Evolutionary conservation across 2,329 filamentous ascomycete species (phyloP).

Genomic region (Aspergillus thermomutatus): DNA sequence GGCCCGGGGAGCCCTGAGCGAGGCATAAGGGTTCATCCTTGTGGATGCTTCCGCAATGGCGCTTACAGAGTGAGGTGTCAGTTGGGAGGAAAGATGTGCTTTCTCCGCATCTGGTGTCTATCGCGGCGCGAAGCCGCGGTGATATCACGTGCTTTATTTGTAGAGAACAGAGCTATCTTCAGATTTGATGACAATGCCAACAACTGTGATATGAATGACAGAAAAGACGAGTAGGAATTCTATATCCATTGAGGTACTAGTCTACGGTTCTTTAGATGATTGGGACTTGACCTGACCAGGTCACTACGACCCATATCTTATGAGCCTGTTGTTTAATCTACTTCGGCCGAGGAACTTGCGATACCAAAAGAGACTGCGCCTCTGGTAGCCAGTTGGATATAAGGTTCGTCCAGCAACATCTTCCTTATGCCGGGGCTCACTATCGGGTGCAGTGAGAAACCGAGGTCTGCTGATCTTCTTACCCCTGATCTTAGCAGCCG

Average conservation of each 20-base stretch:
- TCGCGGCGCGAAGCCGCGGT: neutral
- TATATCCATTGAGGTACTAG: neutral
- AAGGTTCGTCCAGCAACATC: no score
- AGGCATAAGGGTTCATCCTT: slow-evolving; percentile 7
- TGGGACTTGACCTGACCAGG: neutral
- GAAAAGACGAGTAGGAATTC: no score
- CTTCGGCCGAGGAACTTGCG: neutral
- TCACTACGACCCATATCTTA: neutral
- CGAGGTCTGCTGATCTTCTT: no score
- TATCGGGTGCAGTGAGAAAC: no score
- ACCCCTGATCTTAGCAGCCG: no score
- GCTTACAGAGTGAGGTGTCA: neutral
- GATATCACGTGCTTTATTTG: neutral
- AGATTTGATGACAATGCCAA: neutral
- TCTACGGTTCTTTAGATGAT: neutral
- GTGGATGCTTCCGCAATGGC: neutral
- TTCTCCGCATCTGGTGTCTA: neutral
- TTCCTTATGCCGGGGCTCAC: no score
- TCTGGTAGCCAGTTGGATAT: no score
- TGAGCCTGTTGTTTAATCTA: neutral
- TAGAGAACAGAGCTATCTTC: neutral
- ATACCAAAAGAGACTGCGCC: no score
- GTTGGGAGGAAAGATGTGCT: neutral
- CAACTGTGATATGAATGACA: neutral
- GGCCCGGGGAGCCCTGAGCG: slow-evolving; percentile 4